A percentile compares a stretch with the other conserved stretches of the same genome.
Evolutionary conservation across 2,329 filamentous ascomycete genomes (phyloP).

Genomic region (Colletotrichum incanum): DNA sequence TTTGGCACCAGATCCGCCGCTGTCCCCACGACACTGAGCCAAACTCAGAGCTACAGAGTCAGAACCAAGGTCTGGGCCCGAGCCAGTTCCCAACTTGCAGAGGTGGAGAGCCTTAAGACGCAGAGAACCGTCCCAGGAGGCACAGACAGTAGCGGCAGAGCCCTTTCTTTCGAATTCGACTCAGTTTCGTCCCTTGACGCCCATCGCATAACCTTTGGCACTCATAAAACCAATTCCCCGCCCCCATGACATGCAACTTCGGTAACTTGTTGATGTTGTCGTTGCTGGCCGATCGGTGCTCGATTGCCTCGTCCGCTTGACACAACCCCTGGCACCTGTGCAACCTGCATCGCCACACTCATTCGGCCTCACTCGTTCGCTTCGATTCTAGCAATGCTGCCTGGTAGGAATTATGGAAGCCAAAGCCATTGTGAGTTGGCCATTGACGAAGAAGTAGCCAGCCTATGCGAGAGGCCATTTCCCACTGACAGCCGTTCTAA

Average conservation of each 20-base stretch:
- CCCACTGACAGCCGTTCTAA: conserved; percentile 9
- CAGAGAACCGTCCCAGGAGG: not conserved
- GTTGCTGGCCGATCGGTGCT: not conserved
- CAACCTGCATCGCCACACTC: not conserved
- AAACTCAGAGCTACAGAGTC: not conserved
- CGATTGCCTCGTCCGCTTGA: conserved; percentile 1
- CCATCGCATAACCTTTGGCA: not conserved
- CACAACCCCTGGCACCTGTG: not conserved
- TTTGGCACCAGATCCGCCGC: conserved; percentile 2
- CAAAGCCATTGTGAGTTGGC: conserved; percentile 37
- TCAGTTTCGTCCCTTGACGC: not conserved
- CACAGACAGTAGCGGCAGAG: not conserved
- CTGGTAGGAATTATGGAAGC: conserved; percentile 35
- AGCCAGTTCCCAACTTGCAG: not conserved
- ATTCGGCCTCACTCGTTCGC: not conserved
- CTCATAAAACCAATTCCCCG: not conserved
- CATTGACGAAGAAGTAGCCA: not conserved
- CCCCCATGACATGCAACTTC: conserved; percentile 11
- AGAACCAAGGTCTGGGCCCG: not conserved
- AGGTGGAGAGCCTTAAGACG: not conserved
- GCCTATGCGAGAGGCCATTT: not conserved
- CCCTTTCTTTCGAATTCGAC: not conserved
- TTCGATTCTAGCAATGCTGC: conserved; percentile 12
- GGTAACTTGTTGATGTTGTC: conserved; percentile 8
- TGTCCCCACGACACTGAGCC: not conserved